Base-by-base conservation (phyloP, 2,329 filamentous ascomycete species). In the Diplodia sapinea region DNA sequence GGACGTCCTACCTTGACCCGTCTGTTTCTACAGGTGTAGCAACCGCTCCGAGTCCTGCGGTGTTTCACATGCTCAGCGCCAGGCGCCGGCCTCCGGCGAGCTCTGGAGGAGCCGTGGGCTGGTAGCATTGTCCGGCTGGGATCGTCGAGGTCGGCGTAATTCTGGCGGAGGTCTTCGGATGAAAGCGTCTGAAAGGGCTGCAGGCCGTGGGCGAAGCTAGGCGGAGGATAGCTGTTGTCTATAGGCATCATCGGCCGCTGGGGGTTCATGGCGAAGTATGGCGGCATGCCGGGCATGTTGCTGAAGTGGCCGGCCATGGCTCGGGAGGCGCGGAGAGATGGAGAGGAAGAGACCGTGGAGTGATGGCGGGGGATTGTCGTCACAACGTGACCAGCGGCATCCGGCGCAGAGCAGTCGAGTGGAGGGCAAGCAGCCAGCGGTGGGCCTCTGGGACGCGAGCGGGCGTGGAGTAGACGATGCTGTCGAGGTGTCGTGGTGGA, bases 31-130 rank as follows among this genome's bases (percentile, higher is more conserved):
- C 95, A 99, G 56, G 94, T 98, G 76, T 87, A 97, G 81, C 95
- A 99, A 33, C 95, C 95, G 70, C 93, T 97, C 73, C 95, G 87
- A 52, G 95, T 98, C 72, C 95, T 88, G 70, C 94, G 90, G 78
- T 98, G 94, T 79, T 98, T 98, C 72, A 96, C 91, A 74, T 91
- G 89, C 70, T 96, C 91, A 8, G 56, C 63, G 12, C 76, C 76
- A 26, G 77, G 74, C 13, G 72, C 71, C 29, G 74, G 68, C 52
- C 78, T 74, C 65, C 76, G 73, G 73, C 66, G 71, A 68, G 69
- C 74, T 74, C 64, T 69, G 71, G 69, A 72, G 15, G 66, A 55
- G 57, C 59, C 50, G 71, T 71, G 74, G 74, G 69, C 67, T 2
- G 38, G 73, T 70, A 54, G 73, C 68, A 68, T 56, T 55, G 47